Base-by-base conservation (phyloP, 352 stramenopile species). In the Pythium coloratum region DNA sequence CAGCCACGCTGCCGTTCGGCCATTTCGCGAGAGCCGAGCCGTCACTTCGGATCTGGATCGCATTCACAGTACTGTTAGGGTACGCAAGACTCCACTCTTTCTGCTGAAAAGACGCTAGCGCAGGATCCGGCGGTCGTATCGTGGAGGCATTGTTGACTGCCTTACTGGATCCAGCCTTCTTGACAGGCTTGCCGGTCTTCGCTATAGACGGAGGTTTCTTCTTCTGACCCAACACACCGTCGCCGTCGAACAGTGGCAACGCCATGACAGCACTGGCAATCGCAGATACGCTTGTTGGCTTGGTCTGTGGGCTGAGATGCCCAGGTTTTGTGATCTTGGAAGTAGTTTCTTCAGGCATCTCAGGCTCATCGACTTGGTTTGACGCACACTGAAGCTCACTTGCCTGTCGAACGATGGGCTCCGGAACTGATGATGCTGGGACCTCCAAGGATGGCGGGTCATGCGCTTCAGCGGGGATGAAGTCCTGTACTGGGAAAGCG, bases 1-100 rank as follows among this genome's bases (percentile, higher is more conserved):
- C 71, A 0, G 86, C 86, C 4, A 94, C 71, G n/a, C 49, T 77
- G 6, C 84, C 81, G 13, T 76, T 84, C 33, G 82, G 72, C 86
- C 86, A 94, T 36, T 86, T 86, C 13, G 83, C 82, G 20, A 91
- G 66, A 2, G 82, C 80, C 8, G 86, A 92, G 16, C 86, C 86
- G 59, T 92, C 83, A 12, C 50, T 36, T 3, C 86, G 80, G 24
- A 94, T 67, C 26, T 88, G 75, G 40, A 92, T 69, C 0, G 78
- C 83, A 18, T 65, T 78, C 46, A 83, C 70, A 6, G 76, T 78
- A 47, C 72, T 84, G 54, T 78, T 90, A 0, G 78, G 70, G 55
- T 92, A 91, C 38, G 51, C 26, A 6, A 81, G 28, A 0, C 26
- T 59, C 16, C 71, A 75, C 50, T 89, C 72, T 1, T 77, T 49